phyloP scores from a whole-genome alignment of 768 basidiomycete species.

The Neoboletus subvelutipes region DNA sequence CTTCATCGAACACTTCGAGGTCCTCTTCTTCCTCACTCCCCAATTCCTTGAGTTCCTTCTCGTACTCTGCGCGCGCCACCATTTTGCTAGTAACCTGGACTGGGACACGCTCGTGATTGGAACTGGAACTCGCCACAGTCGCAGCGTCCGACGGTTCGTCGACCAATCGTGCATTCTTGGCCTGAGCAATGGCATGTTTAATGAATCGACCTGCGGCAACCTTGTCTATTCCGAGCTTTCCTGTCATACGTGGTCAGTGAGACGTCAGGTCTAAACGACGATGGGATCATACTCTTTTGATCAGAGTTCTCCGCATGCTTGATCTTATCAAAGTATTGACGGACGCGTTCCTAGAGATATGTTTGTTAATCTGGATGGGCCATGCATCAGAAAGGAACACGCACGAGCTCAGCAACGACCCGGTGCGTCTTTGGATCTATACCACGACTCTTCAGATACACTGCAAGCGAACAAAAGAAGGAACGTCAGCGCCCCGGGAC shows the following conservation, averaged over 20 bases:
- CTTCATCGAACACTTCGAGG: constrained; percentile 37
- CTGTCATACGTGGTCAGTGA: constrained; percentile 25
- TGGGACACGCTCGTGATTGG: constrained; percentile 37
- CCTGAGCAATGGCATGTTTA: constrained; percentile 75
- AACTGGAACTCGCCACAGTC: constrained; percentile 12
- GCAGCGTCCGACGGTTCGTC: constrained; percentile 29
- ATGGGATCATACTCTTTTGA: constrained; percentile 36
- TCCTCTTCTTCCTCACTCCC: constrained; percentile 43
- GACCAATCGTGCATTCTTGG: constrained; percentile 36
- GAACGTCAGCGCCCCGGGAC: not conserved
- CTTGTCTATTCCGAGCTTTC: constrained; percentile 61
- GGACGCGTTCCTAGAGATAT: constrained; percentile 60
- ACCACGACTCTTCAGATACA: constrained; percentile 78
- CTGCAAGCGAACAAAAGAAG: constrained; percentile 37
- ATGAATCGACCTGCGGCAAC: constrained; percentile 81
- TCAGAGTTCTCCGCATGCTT: constrained; percentile 68
- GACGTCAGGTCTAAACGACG: not conserved
- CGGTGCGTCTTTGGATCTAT: constrained; percentile 79
- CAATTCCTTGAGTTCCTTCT: constrained; percentile 49
- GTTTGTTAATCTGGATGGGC: not conserved
- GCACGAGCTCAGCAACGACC: constrained; percentile 58
- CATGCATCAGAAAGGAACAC: not conserved
- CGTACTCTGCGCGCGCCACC: constrained; percentile 64
- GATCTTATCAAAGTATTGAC: constrained; percentile 82
- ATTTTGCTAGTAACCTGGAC: constrained; percentile 70